Evolutionary conservation across 495 filamentous ascomycete genomes (phyloP).

Genomic region (Hypoxylon subgilvum): DNA sequence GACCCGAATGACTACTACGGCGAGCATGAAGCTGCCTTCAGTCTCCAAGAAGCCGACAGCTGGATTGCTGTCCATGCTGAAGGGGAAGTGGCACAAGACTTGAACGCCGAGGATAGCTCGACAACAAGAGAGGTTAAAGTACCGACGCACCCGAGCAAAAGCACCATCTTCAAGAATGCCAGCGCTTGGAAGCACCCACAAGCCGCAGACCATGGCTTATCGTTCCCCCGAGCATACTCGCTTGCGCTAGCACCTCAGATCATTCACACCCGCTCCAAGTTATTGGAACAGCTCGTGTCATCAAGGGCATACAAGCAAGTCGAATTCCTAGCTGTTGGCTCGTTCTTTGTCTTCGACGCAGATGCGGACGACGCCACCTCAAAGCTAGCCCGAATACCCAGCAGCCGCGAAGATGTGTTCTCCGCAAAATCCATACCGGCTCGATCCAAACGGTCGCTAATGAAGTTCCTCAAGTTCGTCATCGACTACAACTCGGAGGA

Average conservation of each 20-base stretch:
- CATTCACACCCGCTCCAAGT: constrained; percentile 79
- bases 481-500: constrained; percentile 63
- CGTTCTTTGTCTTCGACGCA: constrained; percentile 78
- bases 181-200: constrained; percentile 38
- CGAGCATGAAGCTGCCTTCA: constrained; percentile 82
- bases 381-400: constrained; percentile 70
- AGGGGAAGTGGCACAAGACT: background rate
- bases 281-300: constrained; percentile 79
- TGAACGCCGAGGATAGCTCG: background rate
- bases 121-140: background rate
- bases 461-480: constrained; percentile 87
- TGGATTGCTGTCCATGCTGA: constrained; percentile 62
- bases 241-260: constrained; percentile 84
- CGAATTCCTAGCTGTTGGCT: constrained; percentile 92
- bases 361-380: constrained; percentile 28
- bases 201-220: constrained; percentile 50
- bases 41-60: constrained; percentile 76
- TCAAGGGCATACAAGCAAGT: constrained; percentile 87
- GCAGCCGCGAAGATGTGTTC: constrained; percentile 87
- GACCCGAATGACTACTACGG: constrained; percentile 91
- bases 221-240: constrained; percentile 77
- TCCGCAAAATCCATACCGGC: constrained; percentile 71
- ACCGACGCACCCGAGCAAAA: background rate
- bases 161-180: constrained; percentile 33
- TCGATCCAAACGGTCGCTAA: constrained; percentile 78